Evolutionary conservation across 257 asterid species (phyloP), one percentile per base, ranked within the genome.

Genomic region (Vinca minor): DNA sequence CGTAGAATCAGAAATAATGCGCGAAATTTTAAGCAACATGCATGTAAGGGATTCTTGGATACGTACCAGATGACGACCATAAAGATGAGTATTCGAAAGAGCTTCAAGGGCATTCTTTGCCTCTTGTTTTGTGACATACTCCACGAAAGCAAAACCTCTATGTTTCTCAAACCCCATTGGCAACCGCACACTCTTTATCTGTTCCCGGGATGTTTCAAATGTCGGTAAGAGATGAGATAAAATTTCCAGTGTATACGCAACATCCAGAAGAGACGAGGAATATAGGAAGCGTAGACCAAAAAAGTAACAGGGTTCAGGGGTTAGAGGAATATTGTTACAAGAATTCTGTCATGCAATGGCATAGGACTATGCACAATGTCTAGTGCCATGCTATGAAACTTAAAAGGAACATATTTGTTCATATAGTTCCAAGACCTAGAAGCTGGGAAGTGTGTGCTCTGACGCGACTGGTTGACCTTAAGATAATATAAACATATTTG

Each of bases 51-150:
- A 44, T 46, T 10, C 14, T 6, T 23, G 49, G 52, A n/a, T 38
- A 76, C 86, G 9, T 85, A 92, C 98, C 98, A 92, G 69, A 83
- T 79, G 96, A 60, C 98, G 98, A 39, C 97, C 98, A n/a, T 89
- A 93, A 69, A 93, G 84, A 82, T 93, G 98, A 39, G 94, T 78
- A 71, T 66, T 89, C 39, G 95, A 80, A 73, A 89, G 94, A 76
- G 95, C 84, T 79, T 82, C 71, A 59, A 89, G 86, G 65, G 98
- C 98, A 64, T 84, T 89, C 63, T 74, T 76, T 44, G 98, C 87
- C 72, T 93, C 98, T 82, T 93, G 97, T 74, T 89, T 93, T 4
- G 97, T 89, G 26, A 84, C 76, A 25, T 69, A 92, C 79, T 92
- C 98, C 25, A 92, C 87, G 49, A 92, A 92, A 65, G 95, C 95